Evolutionary conservation across 345 rosid species (phyloP), one percentile per base, ranked within the genome.

Genomic region (sweet orange (Citrus sinensis)): DNA sequence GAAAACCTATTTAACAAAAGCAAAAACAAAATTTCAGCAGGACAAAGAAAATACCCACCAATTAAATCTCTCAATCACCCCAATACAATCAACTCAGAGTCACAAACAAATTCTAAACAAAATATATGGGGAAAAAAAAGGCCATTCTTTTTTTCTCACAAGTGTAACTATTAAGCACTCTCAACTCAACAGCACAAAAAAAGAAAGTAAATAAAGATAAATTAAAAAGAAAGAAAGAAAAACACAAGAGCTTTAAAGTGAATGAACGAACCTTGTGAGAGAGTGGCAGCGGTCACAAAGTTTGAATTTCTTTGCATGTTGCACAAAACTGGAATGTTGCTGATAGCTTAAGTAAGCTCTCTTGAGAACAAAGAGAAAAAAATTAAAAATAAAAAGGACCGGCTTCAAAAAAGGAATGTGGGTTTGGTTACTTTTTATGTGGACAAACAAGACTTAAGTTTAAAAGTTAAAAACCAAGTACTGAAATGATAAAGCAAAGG

Each of bases 201-300:
- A 22, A 3, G 3, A 27, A 39, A 9, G 6, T 39, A 2, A 8
- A 39, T 7, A 8, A 39, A 39, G 40, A 68, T 6, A 13, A 64
- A 68, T 11, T 13, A 13, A 25, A 63, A 49, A 22, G 9, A 60
- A 49, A 51, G 16, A 42, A 42, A 42, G 4, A 10, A 42, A 35
- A 35, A 46, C 51, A 13, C 16, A 46, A 46, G 51, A 46, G 51
- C 17, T 3, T 46, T 46, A 13, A 3, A 46, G 51, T 13, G 17
- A 46, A 46, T 13, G 51, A 39, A 55, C 46, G 17, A 75, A 85
- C 88, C 88, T 78, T 19, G 71, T 64, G 79, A 49, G 61, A 63
- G 64, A 63, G 29, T 54, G 30, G 40, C 58, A 73, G 59, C 24
- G 8, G 35, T 14, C 39, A 55, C 74, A 40, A 76, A 74, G 78